Evolutionary conservation across 2,329 filamentous ascomycete genomes (phyloP), one percentile per base, ranked within the genome.

Genomic region (Alternaria tenuissima): DNA sequence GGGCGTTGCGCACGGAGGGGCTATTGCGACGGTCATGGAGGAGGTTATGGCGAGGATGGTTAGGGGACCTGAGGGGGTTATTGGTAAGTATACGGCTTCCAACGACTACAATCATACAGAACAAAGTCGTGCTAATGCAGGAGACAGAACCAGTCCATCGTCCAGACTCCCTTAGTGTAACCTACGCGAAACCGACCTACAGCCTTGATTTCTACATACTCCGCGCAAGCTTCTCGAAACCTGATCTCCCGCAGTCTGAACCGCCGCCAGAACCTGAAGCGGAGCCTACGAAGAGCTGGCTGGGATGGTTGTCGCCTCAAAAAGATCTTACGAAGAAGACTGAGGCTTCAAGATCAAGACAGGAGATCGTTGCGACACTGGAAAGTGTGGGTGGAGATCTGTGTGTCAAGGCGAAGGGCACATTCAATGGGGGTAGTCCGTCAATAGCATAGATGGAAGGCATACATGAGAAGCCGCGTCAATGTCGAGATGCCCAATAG

Each of bases 1-100:
- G 1, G 85, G 86, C 12, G 82, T 91, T 41, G 87, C 88, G 52
- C 91, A 94, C 79, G 91, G 91, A 56, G 91, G 91, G 14, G 82
- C 85, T 7, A 82, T 91, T 49, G 89, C 88, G 7, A 92, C 88
- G 0, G 76, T 91, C 4, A 78, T 93, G 38, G 87, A 91, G 74
- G 91, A 93, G 80, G 86, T 84, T 52, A 82, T 92, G 62, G 87
- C 88, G n/a, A 82, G 89, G 43, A 88, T 87, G 84, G 86, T 69
- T 78, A 89, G 66, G 85, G 88, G 70, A 81, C 88, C 42, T 0
- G 65, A 68, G 46, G 67, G 64, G 0, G 48, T 63, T 39, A 56
- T 78, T 30, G 73, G 76, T 77, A 70, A 26, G 67, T 59, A 52
- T 54, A 52, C 9, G 22, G 32, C 43, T 32, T 38, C 42, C 9